phyloP scores from a whole-genome alignment of 306 rosid genomes.

The Gastrolobium villosum region DNA sequence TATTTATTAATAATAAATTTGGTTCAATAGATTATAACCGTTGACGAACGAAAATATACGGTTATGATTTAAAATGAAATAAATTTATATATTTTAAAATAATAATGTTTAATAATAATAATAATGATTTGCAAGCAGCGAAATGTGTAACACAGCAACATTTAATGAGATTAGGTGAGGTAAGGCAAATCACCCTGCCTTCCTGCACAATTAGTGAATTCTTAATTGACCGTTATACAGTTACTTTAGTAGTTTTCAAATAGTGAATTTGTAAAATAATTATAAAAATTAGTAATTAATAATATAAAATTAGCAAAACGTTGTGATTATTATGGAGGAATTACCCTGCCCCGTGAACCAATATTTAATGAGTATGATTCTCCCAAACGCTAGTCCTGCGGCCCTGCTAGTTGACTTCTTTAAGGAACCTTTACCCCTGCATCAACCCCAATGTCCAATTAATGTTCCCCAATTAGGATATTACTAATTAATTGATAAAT shows the following conservation, averaged over 20 bases:
- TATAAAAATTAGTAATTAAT: too few relatives aligned
- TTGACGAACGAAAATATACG: too few relatives aligned
- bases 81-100: too few relatives aligned
- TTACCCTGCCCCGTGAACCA: not conserved
- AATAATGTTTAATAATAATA: too few relatives aligned
- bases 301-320: too few relatives aligned
- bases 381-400: conserved; percentile 42
- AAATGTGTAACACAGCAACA: conserved; percentile 40
- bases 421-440: conserved; percentile 31
- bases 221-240: not conserved
- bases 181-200: conserved; percentile 15
- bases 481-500: conserved; percentile 25
- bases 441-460: conserved; percentile 65
- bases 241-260: too few relatives aligned
- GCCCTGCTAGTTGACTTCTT: conserved; percentile 59
- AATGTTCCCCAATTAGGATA: conserved; percentile 38
- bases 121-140: conserved; percentile 45
- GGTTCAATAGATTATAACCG: too few relatives aligned
- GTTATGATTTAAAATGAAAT: too few relatives aligned
- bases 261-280: too few relatives aligned
- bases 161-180: conserved; percentile 39
- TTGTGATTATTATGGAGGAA: too few relatives aligned
- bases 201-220: not conserved
- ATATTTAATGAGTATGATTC: conserved; percentile 12
- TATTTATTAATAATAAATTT: too few relatives aligned